Percentiles rank a stretch among this genome's conserved stretches.
phyloP scores from a whole-genome alignment of 768 basidiomycete genomes.

The Trametes elegans region DNA sequence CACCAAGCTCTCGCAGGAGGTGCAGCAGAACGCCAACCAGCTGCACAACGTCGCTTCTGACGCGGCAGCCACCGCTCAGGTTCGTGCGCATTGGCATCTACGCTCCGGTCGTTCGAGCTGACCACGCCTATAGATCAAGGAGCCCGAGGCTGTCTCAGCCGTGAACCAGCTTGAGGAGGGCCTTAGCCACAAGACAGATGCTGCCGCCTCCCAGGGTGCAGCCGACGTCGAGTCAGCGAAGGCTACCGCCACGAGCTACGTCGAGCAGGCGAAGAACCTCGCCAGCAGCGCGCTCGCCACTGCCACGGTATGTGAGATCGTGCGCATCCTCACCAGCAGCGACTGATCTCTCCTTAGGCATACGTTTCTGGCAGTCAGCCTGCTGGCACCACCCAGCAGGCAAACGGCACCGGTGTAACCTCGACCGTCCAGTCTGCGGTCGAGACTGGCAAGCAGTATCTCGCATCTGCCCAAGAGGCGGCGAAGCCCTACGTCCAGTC shows the following conservation, averaged over 20 bases:
- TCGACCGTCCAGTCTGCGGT: conserved; percentile 33
- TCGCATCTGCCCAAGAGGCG: conserved; percentile 28
- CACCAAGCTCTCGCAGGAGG: conserved; percentile 37
- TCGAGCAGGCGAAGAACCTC: conserved; percentile 53
- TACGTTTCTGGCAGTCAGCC: conserved; percentile 19
- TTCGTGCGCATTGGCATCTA: conserved; percentile 20
- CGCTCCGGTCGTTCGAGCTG: not conserved
- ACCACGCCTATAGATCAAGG: conserved; percentile 19
- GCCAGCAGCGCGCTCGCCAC: conserved; percentile 43
- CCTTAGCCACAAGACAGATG: conserved; percentile 40
- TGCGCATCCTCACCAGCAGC: not conserved
- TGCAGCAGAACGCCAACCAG: conserved; percentile 46
- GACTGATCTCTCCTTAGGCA: conserved; percentile 13
- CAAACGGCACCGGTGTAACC: conserved; percentile 29
- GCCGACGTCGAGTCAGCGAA: conserved; percentile 46
- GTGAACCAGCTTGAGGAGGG: conserved; percentile 31
- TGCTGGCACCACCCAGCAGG: conserved; percentile 25
- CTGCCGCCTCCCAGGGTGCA: conserved; percentile 57
- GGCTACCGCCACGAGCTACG: conserved; percentile 44
- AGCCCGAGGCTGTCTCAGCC: conserved; percentile 23
- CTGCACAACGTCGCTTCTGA: conserved; percentile 46
- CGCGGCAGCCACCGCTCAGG: conserved; percentile 54
- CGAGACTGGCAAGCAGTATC: conserved; percentile 34
- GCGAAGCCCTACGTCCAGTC: conserved; percentile 40
- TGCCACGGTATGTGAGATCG: conserved; percentile 39